A percentile compares a stretch with the other conserved stretches of the same genome.
These are phyloP conservation scores for Exidia glandulosa DNA, from an alignment of 768 basidiomycete species.

Conservation along the genomic window DNA sequence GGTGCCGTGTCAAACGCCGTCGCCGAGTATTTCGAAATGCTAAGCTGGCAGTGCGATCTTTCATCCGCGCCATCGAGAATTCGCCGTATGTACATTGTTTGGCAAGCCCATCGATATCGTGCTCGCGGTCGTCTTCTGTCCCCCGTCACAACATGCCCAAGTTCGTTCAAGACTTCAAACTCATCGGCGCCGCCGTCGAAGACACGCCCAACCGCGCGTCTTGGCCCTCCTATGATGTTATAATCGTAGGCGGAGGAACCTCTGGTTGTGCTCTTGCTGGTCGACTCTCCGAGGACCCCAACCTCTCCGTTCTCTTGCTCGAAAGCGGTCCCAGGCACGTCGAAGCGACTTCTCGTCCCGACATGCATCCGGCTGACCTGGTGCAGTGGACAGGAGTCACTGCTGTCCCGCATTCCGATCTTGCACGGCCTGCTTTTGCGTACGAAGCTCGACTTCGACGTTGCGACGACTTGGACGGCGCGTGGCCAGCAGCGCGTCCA, in stretches of 20 bases:
- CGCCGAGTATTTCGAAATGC: no score
- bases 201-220: neutral
- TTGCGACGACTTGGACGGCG: slow-evolving; percentile 36
- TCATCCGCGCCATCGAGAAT: no score
- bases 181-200: neutral
- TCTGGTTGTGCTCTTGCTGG: slow-evolving; percentile 27
- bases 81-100: no score
- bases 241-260: slow-evolving; percentile 26
- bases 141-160: no score
- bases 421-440: slow-evolving; percentile 23
- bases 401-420: neutral
- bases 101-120: no score
- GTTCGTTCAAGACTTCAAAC: neutral
- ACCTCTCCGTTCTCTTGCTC: slow-evolving; percentile 22
- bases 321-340: slow-evolving; percentile 16
- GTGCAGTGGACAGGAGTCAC: neutral
- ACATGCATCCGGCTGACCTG: neutral
- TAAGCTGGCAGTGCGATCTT: no score
- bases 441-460: slow-evolving; percentile 31
- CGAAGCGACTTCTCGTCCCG: neutral
- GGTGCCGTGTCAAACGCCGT: no score
- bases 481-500: slow-evolving; percentile 39
- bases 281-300: slow-evolving; percentile 22
- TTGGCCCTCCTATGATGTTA: slow-evolving; percentile 7
- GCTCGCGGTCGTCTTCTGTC: no score